Conservation (phyloP, 2,329 filamentous ascomycete species). For the Gnomoniopsis sp. region DNA sequence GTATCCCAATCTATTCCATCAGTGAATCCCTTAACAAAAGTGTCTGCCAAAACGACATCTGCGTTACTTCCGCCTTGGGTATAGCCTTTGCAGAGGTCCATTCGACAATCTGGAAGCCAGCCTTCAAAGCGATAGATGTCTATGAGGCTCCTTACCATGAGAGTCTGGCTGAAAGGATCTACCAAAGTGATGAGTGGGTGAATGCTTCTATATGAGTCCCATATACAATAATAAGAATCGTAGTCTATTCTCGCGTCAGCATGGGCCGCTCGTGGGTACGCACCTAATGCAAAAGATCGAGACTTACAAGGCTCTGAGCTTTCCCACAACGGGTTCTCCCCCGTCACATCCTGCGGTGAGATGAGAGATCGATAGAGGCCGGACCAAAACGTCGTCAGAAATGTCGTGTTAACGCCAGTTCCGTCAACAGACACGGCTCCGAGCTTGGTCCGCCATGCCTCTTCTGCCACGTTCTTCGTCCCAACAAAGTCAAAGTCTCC, state of each 20-base stretch:
- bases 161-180: conserved; percentile 58
- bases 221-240: conserved; percentile 70
- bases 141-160: conserved; percentile 66
- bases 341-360: conserved; percentile 71
- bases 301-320: conserved; percentile 52
- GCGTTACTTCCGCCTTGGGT: conserved; percentile 69
- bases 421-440: conserved; percentile 41
- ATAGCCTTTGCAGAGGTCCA: conserved; percentile 71
- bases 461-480: conserved; percentile 50
- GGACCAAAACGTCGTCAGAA: conserved; percentile 33
- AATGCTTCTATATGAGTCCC: conserved; percentile 65
- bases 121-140: conserved; percentile 68
- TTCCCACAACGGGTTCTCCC: conserved; percentile 64
- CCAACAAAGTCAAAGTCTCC: conserved; percentile 60
- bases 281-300: background rate
- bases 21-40: conserved; percentile 56
- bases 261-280: too few relatives aligned
- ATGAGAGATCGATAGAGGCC: conserved; percentile 67
- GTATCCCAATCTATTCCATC: conserved; percentile 59
- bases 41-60: conserved; percentile 63
- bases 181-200: conserved; percentile 64
- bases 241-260: conserved; percentile 40
- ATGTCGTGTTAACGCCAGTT: conserved; percentile 11
- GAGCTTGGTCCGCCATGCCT: conserved; percentile 62
- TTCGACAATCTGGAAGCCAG: conserved; percentile 71